Conservation (phyloP, 345 rosid species). For the Acer saccharum region DNA sequence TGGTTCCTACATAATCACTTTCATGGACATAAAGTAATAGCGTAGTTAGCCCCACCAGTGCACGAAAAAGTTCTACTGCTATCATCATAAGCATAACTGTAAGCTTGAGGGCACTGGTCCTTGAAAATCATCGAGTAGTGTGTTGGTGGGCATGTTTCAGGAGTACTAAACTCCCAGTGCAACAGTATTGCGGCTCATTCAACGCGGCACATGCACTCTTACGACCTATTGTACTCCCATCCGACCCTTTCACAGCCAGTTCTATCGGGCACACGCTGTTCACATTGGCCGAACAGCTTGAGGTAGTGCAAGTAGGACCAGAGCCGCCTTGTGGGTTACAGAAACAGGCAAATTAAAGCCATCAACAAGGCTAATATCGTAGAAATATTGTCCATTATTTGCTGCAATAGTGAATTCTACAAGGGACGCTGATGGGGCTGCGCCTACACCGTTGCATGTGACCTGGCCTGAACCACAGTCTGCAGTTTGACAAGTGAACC, state of each 20-base stretch:
- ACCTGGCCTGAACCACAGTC: too few species aligned
- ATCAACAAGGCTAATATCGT: too few species aligned
- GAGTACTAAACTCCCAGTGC: conserved; percentile 33
- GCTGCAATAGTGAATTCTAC: too few species aligned
- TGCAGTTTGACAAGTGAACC: too few species aligned
- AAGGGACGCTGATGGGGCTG: too few species aligned
- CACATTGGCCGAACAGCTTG: too few species aligned
- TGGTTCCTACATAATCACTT: too few species aligned
- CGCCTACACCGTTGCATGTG: too few species aligned
- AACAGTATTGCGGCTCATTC: conserved; percentile 37
- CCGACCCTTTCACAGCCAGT: conserved; percentile 28
- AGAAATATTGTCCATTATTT: too few species aligned
- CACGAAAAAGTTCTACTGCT: conserved; percentile 41
- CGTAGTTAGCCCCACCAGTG: conserved; percentile 16
- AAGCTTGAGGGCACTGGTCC: conserved; percentile 26
- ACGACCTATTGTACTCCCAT: conserved; percentile 37
- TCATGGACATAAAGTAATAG: conserved; percentile 45
- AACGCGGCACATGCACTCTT: conserved; percentile 48
- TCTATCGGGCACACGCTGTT: conserved; percentile 25
- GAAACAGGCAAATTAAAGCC: too few species aligned
- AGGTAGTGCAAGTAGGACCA: too few species aligned
- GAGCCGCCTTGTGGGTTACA: too few species aligned
- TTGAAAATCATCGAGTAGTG: conserved; percentile 44
- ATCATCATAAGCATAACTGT: conserved; percentile 58
- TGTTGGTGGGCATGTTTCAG: conserved; percentile 43